Conservation (phyloP, 768 basidiomycete genomes). For the Agrocybe chaxingu region DNA sequence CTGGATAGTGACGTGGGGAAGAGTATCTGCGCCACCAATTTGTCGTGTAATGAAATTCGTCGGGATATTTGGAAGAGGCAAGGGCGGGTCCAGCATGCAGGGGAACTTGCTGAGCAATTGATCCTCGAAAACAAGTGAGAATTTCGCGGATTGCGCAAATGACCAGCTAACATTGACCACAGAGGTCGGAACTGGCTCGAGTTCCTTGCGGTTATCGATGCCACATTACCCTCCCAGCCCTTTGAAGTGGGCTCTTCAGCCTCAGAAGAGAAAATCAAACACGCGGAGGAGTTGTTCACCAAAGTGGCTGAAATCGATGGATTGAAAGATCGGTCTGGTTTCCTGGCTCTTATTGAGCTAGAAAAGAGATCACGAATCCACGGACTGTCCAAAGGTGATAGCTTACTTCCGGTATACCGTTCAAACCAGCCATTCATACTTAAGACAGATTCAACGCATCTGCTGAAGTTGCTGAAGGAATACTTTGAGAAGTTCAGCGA, state of each 20-base stretch:
- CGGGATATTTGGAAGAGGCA: conserved; percentile 64
- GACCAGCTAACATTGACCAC: conserved; percentile 2
- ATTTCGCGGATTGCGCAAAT: neutral
- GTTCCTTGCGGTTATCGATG: conserved; percentile 72
- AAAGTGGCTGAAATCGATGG: conserved; percentile 65
- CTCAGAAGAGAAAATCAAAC: conserved; percentile 31
- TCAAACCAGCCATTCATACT: neutral
- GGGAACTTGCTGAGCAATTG: conserved; percentile 52
- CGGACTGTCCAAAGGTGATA: conserved; percentile 45
- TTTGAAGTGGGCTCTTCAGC: conserved; percentile 16
- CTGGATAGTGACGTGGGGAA: conserved; percentile 68
- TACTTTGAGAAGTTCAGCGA: conserved; percentile 75
- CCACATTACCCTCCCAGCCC: conserved; percentile 45
- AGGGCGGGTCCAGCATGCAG: conserved; percentile 59
- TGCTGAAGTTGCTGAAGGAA: conserved; percentile 50
- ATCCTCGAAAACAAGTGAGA: conserved; percentile 61
- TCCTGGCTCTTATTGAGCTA: conserved; percentile 73
- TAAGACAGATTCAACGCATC: conserved; percentile 37
- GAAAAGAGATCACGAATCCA: conserved; percentile 55
- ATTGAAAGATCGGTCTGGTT: conserved; percentile 67
- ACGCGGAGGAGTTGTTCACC: conserved; percentile 48
- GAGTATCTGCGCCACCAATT: conserved; percentile 63
- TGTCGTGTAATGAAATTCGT: conserved; percentile 73
- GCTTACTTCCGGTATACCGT: neutral
- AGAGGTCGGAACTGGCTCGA: conserved; percentile 88